Conservation (phyloP, 1,139 yeast species). For the Pneumocystis sp. region DNA sequence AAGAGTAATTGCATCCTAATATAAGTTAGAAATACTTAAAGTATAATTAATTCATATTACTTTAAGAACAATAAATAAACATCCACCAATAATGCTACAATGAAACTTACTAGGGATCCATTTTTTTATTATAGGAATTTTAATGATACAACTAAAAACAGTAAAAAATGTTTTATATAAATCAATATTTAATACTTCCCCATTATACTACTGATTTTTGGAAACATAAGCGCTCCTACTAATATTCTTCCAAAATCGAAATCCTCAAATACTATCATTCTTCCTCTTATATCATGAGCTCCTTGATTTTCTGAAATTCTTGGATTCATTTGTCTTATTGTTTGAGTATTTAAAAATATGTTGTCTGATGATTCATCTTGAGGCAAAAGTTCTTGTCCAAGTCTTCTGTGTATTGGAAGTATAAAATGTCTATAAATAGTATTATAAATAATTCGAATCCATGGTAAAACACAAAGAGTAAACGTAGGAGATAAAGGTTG, state of each 20-base stretch:
- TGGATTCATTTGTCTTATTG: not conserved
- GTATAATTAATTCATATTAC: not conserved
- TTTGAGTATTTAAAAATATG: not conserved
- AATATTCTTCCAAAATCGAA: conserved; percentile 7
- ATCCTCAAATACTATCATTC: conserved; percentile 8
- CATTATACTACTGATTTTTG: conserved; percentile 3
- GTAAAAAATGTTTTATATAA: not conserved
- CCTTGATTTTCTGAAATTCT: conserved; percentile 1
- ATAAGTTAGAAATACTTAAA: not conserved
- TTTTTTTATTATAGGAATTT: not conserved
- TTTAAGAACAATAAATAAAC: not conserved
- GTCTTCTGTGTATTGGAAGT: conserved; percentile 4
- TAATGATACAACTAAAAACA: not conserved
- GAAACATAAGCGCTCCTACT: conserved; percentile 8
- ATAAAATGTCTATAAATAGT: not conserved
- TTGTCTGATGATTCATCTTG: not conserved
- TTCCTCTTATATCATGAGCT: conserved; percentile 5
- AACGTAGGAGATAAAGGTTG: not conserved
- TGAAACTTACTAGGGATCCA: not conserved
- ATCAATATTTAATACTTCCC: not conserved
- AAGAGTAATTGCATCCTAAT: not conserved
- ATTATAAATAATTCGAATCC: conserved; percentile 5
- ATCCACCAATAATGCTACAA: not conserved
- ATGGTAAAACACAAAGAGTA: conserved; percentile 4
- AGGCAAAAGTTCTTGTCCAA: not conserved